phyloP scores from a whole-genome alignment of 352 stramenopile genomes.

The Pythium plurisporium region DNA sequence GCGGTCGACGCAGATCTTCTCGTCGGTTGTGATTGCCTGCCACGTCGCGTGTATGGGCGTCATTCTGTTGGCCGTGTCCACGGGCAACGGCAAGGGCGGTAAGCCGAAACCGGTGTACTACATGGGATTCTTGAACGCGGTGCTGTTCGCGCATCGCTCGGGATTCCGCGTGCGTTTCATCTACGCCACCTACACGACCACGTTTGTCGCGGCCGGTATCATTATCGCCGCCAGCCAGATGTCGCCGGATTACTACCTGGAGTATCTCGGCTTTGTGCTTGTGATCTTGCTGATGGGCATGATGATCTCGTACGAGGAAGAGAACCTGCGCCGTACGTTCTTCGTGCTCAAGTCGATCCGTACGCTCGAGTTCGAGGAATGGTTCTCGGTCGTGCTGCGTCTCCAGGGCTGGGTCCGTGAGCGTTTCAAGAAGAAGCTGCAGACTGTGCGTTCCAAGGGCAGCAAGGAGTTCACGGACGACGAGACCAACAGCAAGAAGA shows the following conservation, averaged over 20 bases:
- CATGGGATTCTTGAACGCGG: conserved; percentile 79
- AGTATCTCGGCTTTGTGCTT: conserved; percentile 63
- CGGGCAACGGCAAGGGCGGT: conserved; percentile 25
- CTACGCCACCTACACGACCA: conserved; percentile 71
- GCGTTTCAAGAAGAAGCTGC: conserved; percentile 11
- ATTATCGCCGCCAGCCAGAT: conserved; percentile 56
- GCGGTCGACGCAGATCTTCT: conserved; percentile 77
- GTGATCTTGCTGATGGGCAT: conserved; percentile 74
- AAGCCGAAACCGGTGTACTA: conserved; percentile 78
- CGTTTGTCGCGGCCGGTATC: conserved; percentile 55
- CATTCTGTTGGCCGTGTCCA: conserved; percentile 58
- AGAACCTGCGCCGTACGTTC: conserved; percentile 67
- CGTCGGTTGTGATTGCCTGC: conserved; percentile 56
- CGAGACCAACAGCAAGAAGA: conserved; percentile 9
- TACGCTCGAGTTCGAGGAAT: conserved; percentile 77
- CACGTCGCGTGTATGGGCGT: conserved; percentile 74
- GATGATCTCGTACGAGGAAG: conserved; percentile 85
- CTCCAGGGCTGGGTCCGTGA: conserved; percentile 75
- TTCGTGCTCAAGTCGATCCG: conserved; percentile 82
- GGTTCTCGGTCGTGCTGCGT: conserved; percentile 67
- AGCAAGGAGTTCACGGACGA: conserved; percentile 34
- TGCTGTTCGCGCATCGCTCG: conserved; percentile 72
- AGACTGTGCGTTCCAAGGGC: conserved; percentile 42
- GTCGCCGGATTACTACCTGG: conserved; percentile 53
- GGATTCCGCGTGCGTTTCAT: conserved; percentile 78